A percentile compares a stretch with the other conserved stretches of the same genome.
These are phyloP conservation scores for Aspergillaceae sp. DNA, from an alignment of 2,329 filamentous ascomycete species.

Conservation along the genomic window DNA sequence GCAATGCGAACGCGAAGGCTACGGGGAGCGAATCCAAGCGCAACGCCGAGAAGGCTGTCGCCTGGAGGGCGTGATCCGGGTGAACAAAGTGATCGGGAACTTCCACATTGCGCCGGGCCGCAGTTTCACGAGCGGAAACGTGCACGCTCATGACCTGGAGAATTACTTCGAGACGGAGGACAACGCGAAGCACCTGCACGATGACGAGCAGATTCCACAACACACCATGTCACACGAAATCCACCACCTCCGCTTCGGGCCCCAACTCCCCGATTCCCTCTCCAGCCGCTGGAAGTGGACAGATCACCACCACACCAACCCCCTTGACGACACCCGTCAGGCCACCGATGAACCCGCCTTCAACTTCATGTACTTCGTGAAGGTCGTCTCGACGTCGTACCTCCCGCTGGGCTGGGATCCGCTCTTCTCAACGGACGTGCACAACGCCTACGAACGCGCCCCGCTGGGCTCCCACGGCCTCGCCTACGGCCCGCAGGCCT, in stretches of 20 bases:
- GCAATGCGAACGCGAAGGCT: slow-evolving; percentile 92
- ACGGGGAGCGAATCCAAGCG: slow-evolving; percentile 75
- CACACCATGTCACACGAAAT: slow-evolving; percentile 88
- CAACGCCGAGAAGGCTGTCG: slow-evolving; percentile 90
- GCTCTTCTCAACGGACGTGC: slow-evolving; percentile 35
- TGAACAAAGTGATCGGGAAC: slow-evolving; percentile 98
- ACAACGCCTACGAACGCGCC: slow-evolving; percentile 42
- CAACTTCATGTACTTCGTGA: slow-evolving; percentile 99
- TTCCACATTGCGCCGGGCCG: slow-evolving; percentile 96
- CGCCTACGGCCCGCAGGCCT: slow-evolving; percentile 59
- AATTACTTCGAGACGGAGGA: slow-evolving; percentile 69
- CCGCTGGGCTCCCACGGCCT: slow-evolving; percentile 62
- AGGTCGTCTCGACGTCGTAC: slow-evolving; percentile 94
- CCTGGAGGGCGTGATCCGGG: slow-evolving; percentile 80
- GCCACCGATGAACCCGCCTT: slow-evolving; percentile 70
- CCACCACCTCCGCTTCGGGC: slow-evolving; percentile 85
- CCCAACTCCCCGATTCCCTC: slow-evolving; percentile 70
- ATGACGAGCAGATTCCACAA: slow-evolving; percentile 42
- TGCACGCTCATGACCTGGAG: slow-evolving; percentile 95
- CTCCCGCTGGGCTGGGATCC: slow-evolving; percentile 83
- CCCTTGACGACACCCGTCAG: slow-evolving; percentile 73
- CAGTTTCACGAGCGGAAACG: slow-evolving; percentile 90
- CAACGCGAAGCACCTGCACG: slow-evolving; percentile 30
- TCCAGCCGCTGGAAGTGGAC: slow-evolving; percentile 61
- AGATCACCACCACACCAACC: slow-evolving; percentile 78